Conservation (phyloP, 768 basidiomycete genomes). For the Lepiota venenata region DNA sequence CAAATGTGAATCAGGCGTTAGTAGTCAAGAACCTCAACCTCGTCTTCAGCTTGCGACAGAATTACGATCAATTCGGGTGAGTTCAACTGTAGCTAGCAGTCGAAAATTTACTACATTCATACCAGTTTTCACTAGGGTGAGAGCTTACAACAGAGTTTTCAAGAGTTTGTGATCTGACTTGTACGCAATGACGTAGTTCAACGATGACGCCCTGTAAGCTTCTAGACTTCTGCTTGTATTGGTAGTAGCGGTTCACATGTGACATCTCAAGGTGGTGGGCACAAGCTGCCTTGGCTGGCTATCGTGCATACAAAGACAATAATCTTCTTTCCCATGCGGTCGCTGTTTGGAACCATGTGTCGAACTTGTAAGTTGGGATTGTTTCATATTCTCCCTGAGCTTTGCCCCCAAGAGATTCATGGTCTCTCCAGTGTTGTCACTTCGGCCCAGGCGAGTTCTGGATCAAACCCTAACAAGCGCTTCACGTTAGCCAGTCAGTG, state of each 20-base stretch:
- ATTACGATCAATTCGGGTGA: constrained; percentile 42
- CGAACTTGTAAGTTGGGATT: constrained; percentile 37
- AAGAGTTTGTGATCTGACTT: background rate
- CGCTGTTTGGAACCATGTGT: constrained; percentile 46
- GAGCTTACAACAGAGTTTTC: constrained; percentile 1
- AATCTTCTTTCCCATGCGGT: constrained; percentile 40
- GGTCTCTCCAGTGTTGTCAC: constrained; percentile 36
- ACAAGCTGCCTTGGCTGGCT: constrained; percentile 45
- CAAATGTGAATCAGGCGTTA: constrained; percentile 30
- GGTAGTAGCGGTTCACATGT: background rate
- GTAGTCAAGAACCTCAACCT: constrained; percentile 39
- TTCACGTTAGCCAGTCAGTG: constrained; percentile 41
- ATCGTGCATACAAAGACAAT: constrained; percentile 43
- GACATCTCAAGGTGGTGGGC: constrained; percentile 45
- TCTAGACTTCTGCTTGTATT: background rate
- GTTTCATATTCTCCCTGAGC: background rate
- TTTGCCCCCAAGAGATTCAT: background rate
- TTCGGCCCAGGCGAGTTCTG: constrained; percentile 31
- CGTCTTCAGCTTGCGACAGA: constrained; percentile 32
- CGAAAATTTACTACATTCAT: background rate
- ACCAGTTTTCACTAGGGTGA: constrained; percentile 14
- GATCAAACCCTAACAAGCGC: constrained; percentile 35
- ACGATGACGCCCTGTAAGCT: constrained; percentile 45
- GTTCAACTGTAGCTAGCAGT: constrained; percentile 10
- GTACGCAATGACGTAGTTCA: constrained; percentile 26